Evolutionary conservation across 2,329 filamentous ascomycete species (phyloP).

Genomic region (Huntiella decipiens): DNA sequence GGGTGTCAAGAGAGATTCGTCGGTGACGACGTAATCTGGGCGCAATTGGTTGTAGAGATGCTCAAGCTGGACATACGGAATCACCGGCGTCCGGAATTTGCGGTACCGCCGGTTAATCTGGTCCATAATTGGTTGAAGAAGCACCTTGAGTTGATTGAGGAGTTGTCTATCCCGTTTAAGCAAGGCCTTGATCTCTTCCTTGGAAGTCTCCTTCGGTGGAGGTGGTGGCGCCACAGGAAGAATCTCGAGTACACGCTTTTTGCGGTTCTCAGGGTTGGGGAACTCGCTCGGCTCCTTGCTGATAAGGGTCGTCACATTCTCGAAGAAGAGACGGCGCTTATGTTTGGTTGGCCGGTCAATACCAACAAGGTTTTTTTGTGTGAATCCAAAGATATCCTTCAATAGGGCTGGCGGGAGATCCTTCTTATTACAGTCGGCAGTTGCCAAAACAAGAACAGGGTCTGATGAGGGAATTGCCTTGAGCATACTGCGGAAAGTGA

Average conservation of each 20-base stretch:
- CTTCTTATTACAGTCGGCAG: slow-evolving; percentile 50
- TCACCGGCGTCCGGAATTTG: slow-evolving; percentile 65
- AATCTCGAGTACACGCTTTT: slow-evolving; percentile 63
- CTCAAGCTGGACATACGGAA: slow-evolving; percentile 53
- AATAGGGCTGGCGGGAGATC: slow-evolving; percentile 46
- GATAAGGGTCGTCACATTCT: slow-evolving; percentile 53
- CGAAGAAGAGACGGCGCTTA: slow-evolving; percentile 64
- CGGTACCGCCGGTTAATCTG: slow-evolving; percentile 82
- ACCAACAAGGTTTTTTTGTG: slow-evolving; percentile 54
- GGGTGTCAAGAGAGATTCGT: slow-evolving; percentile 24
- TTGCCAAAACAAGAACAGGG: slow-evolving; percentile 71
- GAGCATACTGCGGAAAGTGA: slow-evolving; percentile 68
- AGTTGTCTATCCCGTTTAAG: slow-evolving; percentile 67
- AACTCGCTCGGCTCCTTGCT: slow-evolving; percentile 67
- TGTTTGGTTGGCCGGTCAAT: slow-evolving; percentile 45
- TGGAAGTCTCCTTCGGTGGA: slow-evolving; percentile 46
- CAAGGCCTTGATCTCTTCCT: slow-evolving; percentile 62
- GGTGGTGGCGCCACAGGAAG: slow-evolving; percentile 58
- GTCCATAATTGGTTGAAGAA: slow-evolving; percentile 90
- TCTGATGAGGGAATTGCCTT: slow-evolving; percentile 75
- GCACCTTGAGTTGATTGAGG: slow-evolving; percentile 72
- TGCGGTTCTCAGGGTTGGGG: slow-evolving; percentile 68
- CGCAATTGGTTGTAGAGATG: slow-evolving; percentile 76
- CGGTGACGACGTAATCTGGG: slow-evolving; percentile 45
- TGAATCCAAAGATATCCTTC: slow-evolving; percentile 69